Percentiles rank a stretch among this genome's conserved stretches.
phyloP scores from a whole-genome alignment of 169 alveolate species.

The Theileria orientalis region DNA sequence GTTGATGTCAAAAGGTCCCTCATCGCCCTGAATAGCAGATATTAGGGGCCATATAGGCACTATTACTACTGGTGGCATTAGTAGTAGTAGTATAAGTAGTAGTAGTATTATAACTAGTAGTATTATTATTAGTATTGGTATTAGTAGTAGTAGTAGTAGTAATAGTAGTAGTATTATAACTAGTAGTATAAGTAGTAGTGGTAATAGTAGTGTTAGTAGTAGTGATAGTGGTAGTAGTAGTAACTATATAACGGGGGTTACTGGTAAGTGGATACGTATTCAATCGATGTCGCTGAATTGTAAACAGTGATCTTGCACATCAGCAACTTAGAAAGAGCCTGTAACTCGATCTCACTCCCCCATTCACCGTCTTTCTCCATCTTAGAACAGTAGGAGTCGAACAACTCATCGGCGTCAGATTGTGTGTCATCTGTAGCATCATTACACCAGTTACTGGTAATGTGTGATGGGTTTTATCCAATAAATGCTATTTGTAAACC shows the following conservation, averaged over 20 bases:
- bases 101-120: too few relatives aligned
- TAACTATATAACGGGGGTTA: too few relatives aligned
- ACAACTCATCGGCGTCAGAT: background rate
- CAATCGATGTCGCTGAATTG: constrained; percentile 13
- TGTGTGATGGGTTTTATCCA: background rate
- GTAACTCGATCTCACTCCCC: constrained; percentile 61
- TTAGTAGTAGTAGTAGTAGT: too few relatives aligned
- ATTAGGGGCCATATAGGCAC: too few relatives aligned
- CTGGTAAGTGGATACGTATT: background rate
- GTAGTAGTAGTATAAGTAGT: too few relatives aligned
- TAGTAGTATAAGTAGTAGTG: too few relatives aligned
- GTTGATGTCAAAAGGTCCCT: constrained; percentile 6
- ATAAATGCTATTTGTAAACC: background rate
- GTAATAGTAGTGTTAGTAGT: too few relatives aligned
- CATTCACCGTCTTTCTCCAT: constrained; percentile 58
- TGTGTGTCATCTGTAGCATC: too few relatives aligned
- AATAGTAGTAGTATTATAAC: too few relatives aligned
- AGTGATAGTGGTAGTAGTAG: too few relatives aligned
- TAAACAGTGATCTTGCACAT: constrained; percentile 35
- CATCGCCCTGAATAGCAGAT: constrained; percentile 27
- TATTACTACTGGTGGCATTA: too few relatives aligned
- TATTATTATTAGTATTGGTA: too few relatives aligned
- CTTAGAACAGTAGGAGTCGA: constrained; percentile 36
- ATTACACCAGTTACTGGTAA: background rate
- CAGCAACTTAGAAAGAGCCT: constrained; percentile 29